Conservation (phyloP, 257 asterid species). For the Gentiana macrophylla region DNA sequence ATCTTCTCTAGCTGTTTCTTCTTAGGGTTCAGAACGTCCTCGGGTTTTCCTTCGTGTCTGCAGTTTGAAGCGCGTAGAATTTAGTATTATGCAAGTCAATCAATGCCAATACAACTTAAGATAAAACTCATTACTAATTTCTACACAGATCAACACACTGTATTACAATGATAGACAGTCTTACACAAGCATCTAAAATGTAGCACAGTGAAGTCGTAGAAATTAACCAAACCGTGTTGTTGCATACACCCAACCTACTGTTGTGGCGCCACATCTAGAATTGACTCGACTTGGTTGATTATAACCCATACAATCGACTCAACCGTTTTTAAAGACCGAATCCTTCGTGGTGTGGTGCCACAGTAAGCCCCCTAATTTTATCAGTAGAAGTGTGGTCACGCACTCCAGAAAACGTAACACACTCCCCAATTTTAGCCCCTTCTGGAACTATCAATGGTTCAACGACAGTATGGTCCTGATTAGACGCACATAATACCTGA, state of each 20-base stretch:
- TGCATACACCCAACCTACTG: too few species aligned
- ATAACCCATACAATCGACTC: too few species aligned
- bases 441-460: constrained; percentile 81
- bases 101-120: too few species aligned
- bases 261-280: too few species aligned
- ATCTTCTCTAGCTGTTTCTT: constrained; percentile 94
- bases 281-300: not conserved
- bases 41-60: constrained; percentile 85
- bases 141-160: not conserved
- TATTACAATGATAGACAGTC: not conserved
- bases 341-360: too few species aligned
- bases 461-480: constrained; percentile 65
- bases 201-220: too few species aligned
- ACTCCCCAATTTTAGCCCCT: constrained; percentile 80
- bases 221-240: not conserved
- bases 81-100: not conserved
- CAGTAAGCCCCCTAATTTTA: too few species aligned
- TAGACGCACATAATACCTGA: constrained; percentile 91
- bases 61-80: not conserved
- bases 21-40: constrained; percentile 88
- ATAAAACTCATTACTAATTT: too few species aligned
- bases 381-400: constrained; percentile 6
- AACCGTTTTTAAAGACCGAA: too few species aligned
- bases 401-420: constrained; percentile 71
- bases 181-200: not conserved